These are phyloP conservation scores for Calonectria hawksworthii DNA, from an alignment of 2,329 filamentous ascomycete genomes.

Conservation along the genomic window DNA sequence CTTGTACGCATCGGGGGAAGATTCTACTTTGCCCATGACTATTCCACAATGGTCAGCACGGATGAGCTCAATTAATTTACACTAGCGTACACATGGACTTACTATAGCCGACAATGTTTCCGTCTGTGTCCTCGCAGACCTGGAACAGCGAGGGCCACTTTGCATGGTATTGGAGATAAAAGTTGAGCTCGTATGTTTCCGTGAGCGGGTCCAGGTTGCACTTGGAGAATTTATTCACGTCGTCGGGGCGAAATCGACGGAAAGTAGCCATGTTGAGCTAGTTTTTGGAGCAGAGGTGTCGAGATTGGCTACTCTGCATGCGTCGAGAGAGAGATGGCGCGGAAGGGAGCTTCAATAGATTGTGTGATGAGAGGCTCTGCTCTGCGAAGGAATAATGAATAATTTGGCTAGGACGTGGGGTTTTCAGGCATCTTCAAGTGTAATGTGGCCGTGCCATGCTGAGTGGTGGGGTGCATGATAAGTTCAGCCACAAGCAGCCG, in stretches of 20 bases:
- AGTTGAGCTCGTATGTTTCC: slow-evolving; percentile 96
- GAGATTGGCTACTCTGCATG: background rate
- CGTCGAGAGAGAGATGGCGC: background rate
- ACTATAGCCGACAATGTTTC: slow-evolving; percentile 97
- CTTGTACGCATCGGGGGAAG: slow-evolving; percentile 80
- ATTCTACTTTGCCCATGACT: slow-evolving; percentile 98
- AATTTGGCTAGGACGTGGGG: slow-evolving; percentile 4
- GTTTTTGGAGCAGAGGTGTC: background rate
- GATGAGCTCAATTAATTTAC: background rate
- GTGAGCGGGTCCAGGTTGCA: slow-evolving; percentile 97
- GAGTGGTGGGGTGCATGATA: slow-evolving; percentile 7
- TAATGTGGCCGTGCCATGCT: background rate
- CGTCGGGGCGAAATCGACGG: slow-evolving; percentile 85
- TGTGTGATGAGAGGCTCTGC: background rate
- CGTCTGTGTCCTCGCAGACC: slow-evolving; percentile 86
- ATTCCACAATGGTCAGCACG: slow-evolving; percentile 53
- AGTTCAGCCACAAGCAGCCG: slow-evolving; percentile 17
- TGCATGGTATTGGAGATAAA: slow-evolving; percentile 96
- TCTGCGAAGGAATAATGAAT: background rate
- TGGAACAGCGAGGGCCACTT: slow-evolving; percentile 97
- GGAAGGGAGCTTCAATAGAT: background rate
- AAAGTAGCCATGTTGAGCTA: slow-evolving; percentile 66
- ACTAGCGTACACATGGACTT: slow-evolving; percentile 51
- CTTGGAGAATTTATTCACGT: slow-evolving; percentile 90
- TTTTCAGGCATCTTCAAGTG: background rate